A percentile compares a stretch with the other conserved stretches of the same genome.
These are phyloP conservation scores for Penicillium sp. DNA, from an alignment of 2,329 filamentous ascomycete species.

Conservation along the genomic window DNA sequence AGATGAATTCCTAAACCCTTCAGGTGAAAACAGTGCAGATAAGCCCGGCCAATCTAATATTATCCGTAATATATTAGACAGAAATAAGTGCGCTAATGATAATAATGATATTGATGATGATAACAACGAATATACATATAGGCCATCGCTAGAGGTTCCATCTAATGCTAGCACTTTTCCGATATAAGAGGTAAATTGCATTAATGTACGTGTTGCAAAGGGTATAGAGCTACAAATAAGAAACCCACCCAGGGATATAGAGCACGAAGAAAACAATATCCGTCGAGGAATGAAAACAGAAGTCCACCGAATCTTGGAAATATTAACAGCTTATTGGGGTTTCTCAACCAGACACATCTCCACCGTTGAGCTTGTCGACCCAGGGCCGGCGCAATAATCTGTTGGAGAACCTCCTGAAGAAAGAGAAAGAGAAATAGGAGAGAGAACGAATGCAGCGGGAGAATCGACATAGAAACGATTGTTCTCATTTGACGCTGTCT, in stretches of 20 bases:
- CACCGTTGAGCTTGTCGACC: slow-evolving; percentile 8
- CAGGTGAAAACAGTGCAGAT: too few relatives aligned
- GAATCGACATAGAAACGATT: neutral
- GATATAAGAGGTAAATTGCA: too few relatives aligned
- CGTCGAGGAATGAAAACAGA: neutral
- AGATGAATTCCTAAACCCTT: too few relatives aligned
- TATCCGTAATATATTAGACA: too few relatives aligned
- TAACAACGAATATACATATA: too few relatives aligned
- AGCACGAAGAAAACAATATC: neutral
- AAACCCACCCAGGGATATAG: neutral
- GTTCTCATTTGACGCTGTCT: slow-evolving; percentile 11
- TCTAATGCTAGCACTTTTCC: too few relatives aligned
- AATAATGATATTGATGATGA: too few relatives aligned
- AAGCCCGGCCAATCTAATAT: too few relatives aligned
- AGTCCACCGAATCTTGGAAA: neutral
- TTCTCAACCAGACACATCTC: slow-evolving; percentile 8
- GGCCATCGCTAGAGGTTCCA: too few relatives aligned
- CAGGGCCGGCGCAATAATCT: slow-evolving; percentile 1
- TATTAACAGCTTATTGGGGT: neutral
- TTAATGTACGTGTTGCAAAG: neutral
- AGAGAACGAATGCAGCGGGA: neutral
- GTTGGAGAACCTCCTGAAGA: neutral
- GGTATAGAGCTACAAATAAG: neutral
- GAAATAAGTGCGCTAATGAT: too few relatives aligned
- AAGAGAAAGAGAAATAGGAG: neutral